Percentiles rank a stretch among this genome's conserved stretches.
These are phyloP conservation scores for Cystobasidium pallidum DNA, from an alignment of 1,284 basidiomycete species.

Conservation along the genomic window DNA sequence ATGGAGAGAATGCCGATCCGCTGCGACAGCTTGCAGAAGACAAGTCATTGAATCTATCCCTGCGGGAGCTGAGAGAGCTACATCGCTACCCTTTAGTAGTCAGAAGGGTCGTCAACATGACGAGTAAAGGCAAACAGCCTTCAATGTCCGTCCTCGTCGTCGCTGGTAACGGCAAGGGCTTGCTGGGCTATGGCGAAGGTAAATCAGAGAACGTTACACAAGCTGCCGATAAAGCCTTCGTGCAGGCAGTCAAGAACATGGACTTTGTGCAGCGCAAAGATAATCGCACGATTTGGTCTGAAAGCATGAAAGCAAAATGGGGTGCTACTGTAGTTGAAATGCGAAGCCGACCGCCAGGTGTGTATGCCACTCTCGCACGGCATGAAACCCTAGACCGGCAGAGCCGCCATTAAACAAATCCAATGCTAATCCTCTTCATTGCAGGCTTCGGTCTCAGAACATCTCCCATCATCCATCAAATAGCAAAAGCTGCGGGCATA, in stretches of 20 bases:
- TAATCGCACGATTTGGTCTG: constrained; percentile 82
- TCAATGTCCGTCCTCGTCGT: constrained; percentile 71
- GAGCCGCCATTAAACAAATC: too few species aligned
- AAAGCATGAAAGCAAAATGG: constrained; percentile 75
- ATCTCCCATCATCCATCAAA: constrained; percentile 80
- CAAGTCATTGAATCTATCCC: constrained; percentile 10
- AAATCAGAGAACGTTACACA: constrained; percentile 67
- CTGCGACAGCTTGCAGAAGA: constrained; percentile 28
- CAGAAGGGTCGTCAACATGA: constrained; percentile 72
- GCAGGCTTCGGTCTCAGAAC: constrained; percentile 86
- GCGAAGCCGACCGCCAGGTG: constrained; percentile 72
- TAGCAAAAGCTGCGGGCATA: constrained; percentile 90
- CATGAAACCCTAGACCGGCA: too few species aligned
- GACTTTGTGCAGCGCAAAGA: constrained; percentile 89
- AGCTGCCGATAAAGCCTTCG: constrained; percentile 70
- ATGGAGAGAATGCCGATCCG: constrained; percentile 28
- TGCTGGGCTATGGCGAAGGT: constrained; percentile 88
- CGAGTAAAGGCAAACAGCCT: constrained; percentile 79
- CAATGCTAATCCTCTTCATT: background rate
- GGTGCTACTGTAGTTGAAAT: constrained; percentile 82
- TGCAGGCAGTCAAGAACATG: constrained; percentile 79
- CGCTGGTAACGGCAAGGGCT: constrained; percentile 78
- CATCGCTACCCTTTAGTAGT: constrained; percentile 52
- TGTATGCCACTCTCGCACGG: background rate
- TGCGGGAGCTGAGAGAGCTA: constrained; percentile 34